These are phyloP conservation scores for Paramyrothecium roridum DNA, from an alignment of 2,329 filamentous ascomycete genomes.

Conservation along the genomic window DNA sequence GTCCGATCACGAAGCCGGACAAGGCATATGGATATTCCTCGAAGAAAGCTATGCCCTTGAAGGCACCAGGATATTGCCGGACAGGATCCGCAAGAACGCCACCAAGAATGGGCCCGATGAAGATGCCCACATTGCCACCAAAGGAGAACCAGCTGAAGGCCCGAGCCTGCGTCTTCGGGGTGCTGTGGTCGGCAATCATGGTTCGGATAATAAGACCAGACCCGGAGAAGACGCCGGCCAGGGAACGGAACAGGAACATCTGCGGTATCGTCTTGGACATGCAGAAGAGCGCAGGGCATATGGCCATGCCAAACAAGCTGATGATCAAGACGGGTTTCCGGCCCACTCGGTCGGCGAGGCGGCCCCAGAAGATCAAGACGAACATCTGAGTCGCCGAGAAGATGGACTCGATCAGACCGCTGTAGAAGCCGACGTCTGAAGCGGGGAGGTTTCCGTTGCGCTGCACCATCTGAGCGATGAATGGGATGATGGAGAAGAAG, in stretches of 20 bases:
- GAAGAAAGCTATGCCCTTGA: constrained; percentile 43
- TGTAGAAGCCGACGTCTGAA: constrained; percentile 76
- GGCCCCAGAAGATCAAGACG: constrained; percentile 74
- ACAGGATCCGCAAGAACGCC: constrained; percentile 68
- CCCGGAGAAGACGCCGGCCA: constrained; percentile 72
- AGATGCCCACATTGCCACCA: constrained; percentile 69
- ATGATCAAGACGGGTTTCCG: constrained; percentile 70
- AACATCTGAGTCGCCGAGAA: constrained; percentile 74
- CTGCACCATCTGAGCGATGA: constrained; percentile 74
- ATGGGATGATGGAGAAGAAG: constrained; percentile 83
- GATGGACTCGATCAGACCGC: constrained; percentile 69
- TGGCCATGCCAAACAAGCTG: constrained; percentile 61
- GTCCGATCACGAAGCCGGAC: constrained; percentile 50
- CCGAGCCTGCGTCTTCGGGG: constrained; percentile 64
- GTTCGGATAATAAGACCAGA: constrained; percentile 72
- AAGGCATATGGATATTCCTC: constrained; percentile 49
- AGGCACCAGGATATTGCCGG: constrained; percentile 55
- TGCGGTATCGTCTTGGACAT: constrained; percentile 64
- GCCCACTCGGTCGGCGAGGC: constrained; percentile 43
- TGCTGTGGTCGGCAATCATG: constrained; percentile 74
- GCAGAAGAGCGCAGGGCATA: constrained; percentile 65
- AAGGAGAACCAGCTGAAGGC: constrained; percentile 79
- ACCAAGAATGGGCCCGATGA: constrained; percentile 67
- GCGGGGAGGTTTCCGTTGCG: constrained; percentile 59
- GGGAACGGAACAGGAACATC: constrained; percentile 70